Percentiles rank a stretch among this genome's conserved stretches.
These are phyloP conservation scores for Tremella fuciformis DNA, from an alignment of 768 basidiomycete species.

Conservation along the genomic window DNA sequence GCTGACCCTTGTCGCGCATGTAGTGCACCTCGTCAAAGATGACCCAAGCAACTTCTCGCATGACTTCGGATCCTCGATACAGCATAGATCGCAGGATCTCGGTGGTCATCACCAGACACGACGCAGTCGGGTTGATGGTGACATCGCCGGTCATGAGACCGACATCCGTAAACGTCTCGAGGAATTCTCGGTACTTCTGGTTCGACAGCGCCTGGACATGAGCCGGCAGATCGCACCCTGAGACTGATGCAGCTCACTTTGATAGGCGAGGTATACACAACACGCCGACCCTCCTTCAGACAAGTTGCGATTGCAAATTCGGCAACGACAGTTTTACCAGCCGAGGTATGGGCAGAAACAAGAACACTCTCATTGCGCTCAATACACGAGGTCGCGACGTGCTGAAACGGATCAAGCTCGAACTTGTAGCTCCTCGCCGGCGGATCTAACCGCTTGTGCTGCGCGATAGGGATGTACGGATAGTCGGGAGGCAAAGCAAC, in stretches of 20 bases:
- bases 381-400: constrained; percentile 89
- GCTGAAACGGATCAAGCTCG: constrained; percentile 93
- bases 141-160: constrained; percentile 99
- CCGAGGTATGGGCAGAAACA: constrained; percentile 97
- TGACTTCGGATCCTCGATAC: constrained; percentile 96
- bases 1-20: constrained; percentile 86
- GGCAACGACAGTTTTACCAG: constrained; percentile 98
- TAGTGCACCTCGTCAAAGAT: constrained; percentile 99
- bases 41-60: constrained; percentile 99
- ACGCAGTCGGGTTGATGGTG: constrained; percentile 94
- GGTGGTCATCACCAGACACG: constrained; percentile 98
- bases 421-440: constrained; percentile 93
- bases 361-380: constrained; percentile 96
- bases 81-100: constrained; percentile 99
- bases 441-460: constrained; percentile 85
- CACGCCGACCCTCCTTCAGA: constrained; percentile 86
- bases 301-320: constrained; percentile 99
- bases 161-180: constrained; percentile 94
- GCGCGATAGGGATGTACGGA: constrained; percentile 81
- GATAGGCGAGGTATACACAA: constrained; percentile 99
- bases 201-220: constrained; percentile 80
- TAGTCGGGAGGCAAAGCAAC: constrained; percentile 92
- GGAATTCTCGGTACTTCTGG: constrained; percentile 98
- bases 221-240: background rate
- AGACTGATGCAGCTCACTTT: constrained; percentile 65